Base-by-base conservation (phyloP, 2,329 filamentous ascomycete genomes). In the Colletotrichum sp. region DNA sequence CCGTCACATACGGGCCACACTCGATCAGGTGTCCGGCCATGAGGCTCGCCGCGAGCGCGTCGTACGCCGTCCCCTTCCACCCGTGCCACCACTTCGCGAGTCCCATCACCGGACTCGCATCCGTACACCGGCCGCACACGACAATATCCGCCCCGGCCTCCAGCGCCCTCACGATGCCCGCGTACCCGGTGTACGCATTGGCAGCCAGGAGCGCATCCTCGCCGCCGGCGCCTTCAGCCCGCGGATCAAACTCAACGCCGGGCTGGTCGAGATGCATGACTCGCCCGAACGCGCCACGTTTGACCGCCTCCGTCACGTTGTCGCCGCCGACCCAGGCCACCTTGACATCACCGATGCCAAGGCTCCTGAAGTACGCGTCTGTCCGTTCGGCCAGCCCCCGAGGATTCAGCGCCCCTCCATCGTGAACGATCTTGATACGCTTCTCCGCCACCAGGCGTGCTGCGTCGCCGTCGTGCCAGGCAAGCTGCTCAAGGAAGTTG, bases 371-470 rank as follows among this genome's bases (percentile, higher is more conserved):
- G 11, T 82, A 82, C 13, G 80, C 79, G 29, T 77, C 78, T 4
- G 83, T 80, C 59, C 78, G 80, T 67, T 87, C 79, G 1, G 89
- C 89, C 19, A 92, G 79, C 0, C 87, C 89, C 72, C 85, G 85
- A 0, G 91, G 91, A 72, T 92, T 89, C 19, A 89, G 84, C 4
- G 87, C 89, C 1, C 91, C 91, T 4, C 90, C 90, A 78, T 92
- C 92, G 71, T 91, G 84, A 44, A 91, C 84, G 15, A 92, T 84
- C 76, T 89, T 90, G 82, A 92, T 91, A 0, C 84, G 80, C 75
- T 89, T 87, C 65, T 87, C 82, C 3, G 80, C 75, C 16, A 82
- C 85, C 81, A 77, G 89, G 22, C 82, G 11, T 86, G 79, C 69
- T 80, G 82, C 52, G 83, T 83, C 52, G 83, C 79, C 5, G 86